phyloP scores from a whole-genome alignment of 139 green algal species.

The Raphidocelis subcapitata region DNA sequence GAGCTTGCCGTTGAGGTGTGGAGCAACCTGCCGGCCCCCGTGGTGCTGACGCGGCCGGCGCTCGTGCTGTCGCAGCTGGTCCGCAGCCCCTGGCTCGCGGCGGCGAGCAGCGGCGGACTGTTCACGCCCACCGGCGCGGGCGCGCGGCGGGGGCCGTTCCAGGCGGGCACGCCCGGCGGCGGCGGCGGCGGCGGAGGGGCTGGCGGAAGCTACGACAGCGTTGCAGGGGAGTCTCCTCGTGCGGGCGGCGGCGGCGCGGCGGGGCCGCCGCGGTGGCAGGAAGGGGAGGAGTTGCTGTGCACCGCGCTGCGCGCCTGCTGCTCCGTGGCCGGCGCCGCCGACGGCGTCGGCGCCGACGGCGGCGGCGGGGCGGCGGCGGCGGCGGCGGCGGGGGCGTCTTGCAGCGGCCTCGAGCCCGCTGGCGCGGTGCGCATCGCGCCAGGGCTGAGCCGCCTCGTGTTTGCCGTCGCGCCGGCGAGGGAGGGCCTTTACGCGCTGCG shows the following conservation, averaged over 20 bases:
- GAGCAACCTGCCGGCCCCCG: constrained; percentile 16
- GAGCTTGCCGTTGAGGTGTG: constrained; percentile 36
- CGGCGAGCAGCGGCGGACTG: background rate
- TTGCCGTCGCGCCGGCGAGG: constrained; percentile 40
- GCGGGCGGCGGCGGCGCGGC: background rate
- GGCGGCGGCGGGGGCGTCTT: constrained; percentile 8
- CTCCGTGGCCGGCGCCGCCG: background rate
- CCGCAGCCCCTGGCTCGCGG: constrained; percentile 8
- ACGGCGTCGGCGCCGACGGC: background rate
- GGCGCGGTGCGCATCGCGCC: constrained; percentile 34
- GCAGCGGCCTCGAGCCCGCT: constrained; percentile 1
- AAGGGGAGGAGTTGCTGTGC: constrained; percentile 45
- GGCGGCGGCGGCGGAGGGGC: background rate
- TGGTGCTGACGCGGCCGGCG: background rate
- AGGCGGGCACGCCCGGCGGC: too few species aligned
- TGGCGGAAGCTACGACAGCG: background rate
- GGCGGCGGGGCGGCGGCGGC: background rate
- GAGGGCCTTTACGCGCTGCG: constrained; percentile 51
- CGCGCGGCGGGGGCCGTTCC: too few species aligned
- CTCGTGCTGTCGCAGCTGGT: constrained; percentile 34
- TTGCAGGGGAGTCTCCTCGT: background rate
- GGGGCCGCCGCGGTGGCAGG: constrained; percentile 35
- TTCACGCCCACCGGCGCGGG: too few species aligned
- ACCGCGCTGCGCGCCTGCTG: constrained; percentile 8
- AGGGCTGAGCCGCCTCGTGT: constrained; percentile 39